These are phyloP conservation scores for Monosporozyma solicola DNA, from an alignment of 805 yeast species.

Conservation along the genomic window DNA sequence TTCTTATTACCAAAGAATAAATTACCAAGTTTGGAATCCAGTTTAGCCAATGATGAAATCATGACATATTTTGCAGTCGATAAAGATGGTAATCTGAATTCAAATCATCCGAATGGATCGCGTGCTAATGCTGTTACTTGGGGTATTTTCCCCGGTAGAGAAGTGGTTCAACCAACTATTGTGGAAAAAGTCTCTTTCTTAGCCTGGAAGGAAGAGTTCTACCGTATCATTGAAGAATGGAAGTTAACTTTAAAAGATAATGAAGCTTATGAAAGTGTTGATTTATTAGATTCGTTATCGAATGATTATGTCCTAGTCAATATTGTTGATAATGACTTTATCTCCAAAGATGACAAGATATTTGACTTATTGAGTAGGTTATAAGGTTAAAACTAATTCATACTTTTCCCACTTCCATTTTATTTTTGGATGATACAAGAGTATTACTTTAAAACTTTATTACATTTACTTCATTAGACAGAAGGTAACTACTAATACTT, in stretches of 20 bases:
- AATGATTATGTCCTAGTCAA: constrained; percentile 68
- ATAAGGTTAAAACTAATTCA: not conserved
- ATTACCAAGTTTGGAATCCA: constrained; percentile 15
- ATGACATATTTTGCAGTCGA: constrained; percentile 75
- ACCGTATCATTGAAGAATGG: constrained; percentile 79
- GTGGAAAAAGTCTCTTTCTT: constrained; percentile 85
- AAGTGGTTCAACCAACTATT: constrained; percentile 90
- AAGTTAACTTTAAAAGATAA: constrained; percentile 38
- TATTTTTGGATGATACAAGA: not conserved
- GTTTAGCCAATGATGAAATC: constrained; percentile 36
- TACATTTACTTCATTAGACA: not conserved
- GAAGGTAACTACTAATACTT: not conserved
- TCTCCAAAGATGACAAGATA: constrained; percentile 45
- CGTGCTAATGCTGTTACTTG: constrained; percentile 94
- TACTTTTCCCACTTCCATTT: not conserved
- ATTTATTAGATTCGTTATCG: constrained; percentile 25
- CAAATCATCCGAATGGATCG: constrained; percentile 61
- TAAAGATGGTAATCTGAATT: constrained; percentile 42
- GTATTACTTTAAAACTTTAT: not conserved
- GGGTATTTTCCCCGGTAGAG: constrained; percentile 97
- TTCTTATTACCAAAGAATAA: constrained; percentile 57
- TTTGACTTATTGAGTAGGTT: constrained; percentile 38
- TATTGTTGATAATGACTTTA: constrained; percentile 80
- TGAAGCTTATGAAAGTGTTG: constrained; percentile 25
- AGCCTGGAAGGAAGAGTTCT: constrained; percentile 97